A percentile compares a stretch with the other conserved stretches of the same genome.
These are phyloP conservation scores for Solanum gracilifrons DNA, from an alignment of 257 asterid genomes.

Conservation along the genomic window DNA sequence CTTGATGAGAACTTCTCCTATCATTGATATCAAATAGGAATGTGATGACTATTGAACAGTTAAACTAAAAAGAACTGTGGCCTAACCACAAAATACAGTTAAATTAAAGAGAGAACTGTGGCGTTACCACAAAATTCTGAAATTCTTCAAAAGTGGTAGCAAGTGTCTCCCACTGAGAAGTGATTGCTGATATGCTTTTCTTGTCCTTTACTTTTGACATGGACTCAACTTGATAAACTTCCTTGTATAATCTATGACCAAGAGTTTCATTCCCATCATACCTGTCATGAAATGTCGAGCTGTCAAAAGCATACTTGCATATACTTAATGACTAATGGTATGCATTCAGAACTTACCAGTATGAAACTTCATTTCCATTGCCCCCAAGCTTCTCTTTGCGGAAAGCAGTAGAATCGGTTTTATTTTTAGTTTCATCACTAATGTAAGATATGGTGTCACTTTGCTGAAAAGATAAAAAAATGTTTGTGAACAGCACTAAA, in stretches of 20 bases:
- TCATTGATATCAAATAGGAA: constrained; percentile 12
- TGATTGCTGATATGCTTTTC: constrained; percentile 17
- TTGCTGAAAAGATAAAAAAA: constrained; percentile 41
- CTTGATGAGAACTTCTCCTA: constrained; percentile 54
- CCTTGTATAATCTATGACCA: constrained; percentile 84
- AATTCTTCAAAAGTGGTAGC: constrained; percentile 80
- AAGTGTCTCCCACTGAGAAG: constrained; percentile 70
- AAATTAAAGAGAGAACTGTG: constrained; percentile 1
- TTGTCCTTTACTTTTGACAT: constrained; percentile 17
- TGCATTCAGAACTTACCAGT: constrained; percentile 41
- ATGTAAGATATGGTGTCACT: constrained; percentile 48
- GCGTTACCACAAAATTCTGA: constrained; percentile 53
- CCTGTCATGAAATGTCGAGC: constrained; percentile 33
- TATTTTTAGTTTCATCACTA: constrained; percentile 40
- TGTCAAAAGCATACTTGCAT: constrained; percentile 5
- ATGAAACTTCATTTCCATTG: constrained; percentile 46
- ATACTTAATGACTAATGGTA: not conserved
- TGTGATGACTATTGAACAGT: constrained; percentile 6
- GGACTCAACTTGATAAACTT: constrained; percentile 25
- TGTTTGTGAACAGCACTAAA: not conserved
- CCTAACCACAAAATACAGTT: constrained; percentile 39
- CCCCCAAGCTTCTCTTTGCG: constrained; percentile 59
- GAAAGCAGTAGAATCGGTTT: constrained; percentile 37
- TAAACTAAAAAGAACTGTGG: constrained; percentile 1
- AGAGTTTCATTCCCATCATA: constrained; percentile 55